Evolutionary conservation across 2,329 filamentous ascomycete genomes (phyloP).

Genomic region (Ophiostoma triangulosporum): DNA sequence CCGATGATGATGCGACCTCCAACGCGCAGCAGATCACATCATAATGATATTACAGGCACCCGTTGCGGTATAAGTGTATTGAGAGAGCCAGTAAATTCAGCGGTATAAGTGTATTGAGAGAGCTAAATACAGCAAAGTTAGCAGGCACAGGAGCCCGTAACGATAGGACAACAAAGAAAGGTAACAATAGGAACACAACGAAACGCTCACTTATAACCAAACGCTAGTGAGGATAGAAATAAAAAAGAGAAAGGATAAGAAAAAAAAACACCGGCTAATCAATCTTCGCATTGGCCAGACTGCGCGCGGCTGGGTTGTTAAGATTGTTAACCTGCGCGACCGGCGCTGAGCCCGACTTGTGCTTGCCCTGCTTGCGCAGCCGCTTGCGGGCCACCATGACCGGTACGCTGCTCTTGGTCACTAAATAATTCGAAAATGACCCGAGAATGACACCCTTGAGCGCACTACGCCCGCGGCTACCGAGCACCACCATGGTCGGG

Average conservation of each 20-base stretch:
- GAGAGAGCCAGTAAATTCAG: too few relatives aligned
- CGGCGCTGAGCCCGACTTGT: constrained; percentile 46
- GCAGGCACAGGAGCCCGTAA: too few relatives aligned
- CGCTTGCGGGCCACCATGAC: constrained; percentile 96
- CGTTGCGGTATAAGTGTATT: too few relatives aligned
- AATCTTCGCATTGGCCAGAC: constrained; percentile 59
- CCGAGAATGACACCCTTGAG: constrained; percentile 90
- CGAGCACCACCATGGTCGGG: constrained; percentile 85
- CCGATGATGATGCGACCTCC: too few relatives aligned
- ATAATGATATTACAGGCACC: too few relatives aligned
- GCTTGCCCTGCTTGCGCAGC: constrained; percentile 73
- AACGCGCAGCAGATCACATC: too few relatives aligned
- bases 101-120: too few relatives aligned
- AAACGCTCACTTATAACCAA: neutral
- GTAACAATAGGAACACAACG: neutral
- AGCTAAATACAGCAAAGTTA: too few relatives aligned
- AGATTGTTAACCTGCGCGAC: constrained; percentile 73
- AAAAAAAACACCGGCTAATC: constrained; percentile 45
- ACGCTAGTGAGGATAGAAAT: neutral
- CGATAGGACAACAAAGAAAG: too few relatives aligned
- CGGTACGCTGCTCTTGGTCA: constrained; percentile 90
- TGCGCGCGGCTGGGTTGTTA: constrained; percentile 51
- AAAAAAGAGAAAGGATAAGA: too few relatives aligned
- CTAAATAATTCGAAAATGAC: constrained; percentile 93
- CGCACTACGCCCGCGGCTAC: constrained; percentile 79